Percentiles rank a stretch among this genome's conserved stretches.
These are phyloP conservation scores for Apiotrichum siamense DNA, from an alignment of 1,284 basidiomycete genomes.

Conservation along the genomic window DNA sequence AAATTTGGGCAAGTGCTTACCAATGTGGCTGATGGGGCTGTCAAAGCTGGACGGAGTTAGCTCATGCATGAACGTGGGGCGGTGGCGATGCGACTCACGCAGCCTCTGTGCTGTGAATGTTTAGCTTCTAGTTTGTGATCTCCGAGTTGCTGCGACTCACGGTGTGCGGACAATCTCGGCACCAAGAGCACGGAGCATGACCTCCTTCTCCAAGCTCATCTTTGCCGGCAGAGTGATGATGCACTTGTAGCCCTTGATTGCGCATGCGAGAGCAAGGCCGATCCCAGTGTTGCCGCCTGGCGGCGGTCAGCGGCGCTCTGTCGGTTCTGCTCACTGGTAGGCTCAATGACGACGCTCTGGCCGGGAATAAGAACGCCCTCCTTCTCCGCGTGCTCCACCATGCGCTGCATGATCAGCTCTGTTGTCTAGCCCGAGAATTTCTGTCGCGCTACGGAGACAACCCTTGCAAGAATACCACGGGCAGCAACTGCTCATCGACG, in stretches of 20 bases:
- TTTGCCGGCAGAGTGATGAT: constrained; percentile 96
- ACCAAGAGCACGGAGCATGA: constrained; percentile 80
- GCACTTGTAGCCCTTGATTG: constrained; percentile 51
- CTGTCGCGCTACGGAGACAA: too few species aligned
- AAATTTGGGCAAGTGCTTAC: constrained; percentile 51
- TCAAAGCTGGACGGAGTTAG: constrained; percentile 46
- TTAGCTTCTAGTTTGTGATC: neutral
- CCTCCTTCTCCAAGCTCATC: constrained; percentile 96
- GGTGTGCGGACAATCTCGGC: constrained; percentile 93
- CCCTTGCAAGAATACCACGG: too few species aligned
- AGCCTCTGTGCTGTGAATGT: constrained; percentile 28
- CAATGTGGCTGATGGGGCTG: constrained; percentile 76
- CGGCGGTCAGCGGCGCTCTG: neutral
- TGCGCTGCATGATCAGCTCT: constrained; percentile 52
- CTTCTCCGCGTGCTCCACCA: constrained; percentile 86
- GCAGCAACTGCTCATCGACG: neutral
- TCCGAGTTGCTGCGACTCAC: constrained; percentile 50
- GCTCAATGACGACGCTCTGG: constrained; percentile 87
- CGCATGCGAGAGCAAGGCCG: constrained; percentile 83
- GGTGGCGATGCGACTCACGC: constrained; percentile 21
- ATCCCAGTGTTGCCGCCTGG: constrained; percentile 90
- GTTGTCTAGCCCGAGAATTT: neutral
- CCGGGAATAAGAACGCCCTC: constrained; percentile 81
- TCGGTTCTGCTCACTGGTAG: constrained; percentile 44
- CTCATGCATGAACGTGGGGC: neutral